A percentile compares a stretch with the other conserved stretches of the same genome.
Evolutionary conservation across 257 asterid genomes (phyloP).

Genomic region (Forsythia suspensa): DNA sequence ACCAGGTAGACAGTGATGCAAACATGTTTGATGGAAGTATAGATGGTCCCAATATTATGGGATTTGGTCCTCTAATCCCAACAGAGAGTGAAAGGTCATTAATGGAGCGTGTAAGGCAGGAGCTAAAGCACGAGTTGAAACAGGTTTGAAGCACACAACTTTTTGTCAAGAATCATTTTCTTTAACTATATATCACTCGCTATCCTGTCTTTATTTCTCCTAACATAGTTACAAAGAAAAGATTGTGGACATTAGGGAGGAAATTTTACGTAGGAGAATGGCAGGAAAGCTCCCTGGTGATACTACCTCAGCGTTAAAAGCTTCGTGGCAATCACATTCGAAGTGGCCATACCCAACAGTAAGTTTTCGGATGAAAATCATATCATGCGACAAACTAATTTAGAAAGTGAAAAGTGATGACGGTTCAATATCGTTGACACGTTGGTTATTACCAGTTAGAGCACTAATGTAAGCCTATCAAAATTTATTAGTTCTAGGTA

Average conservation of each 20-base stretch:
- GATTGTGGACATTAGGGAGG: conserved; percentile 61
- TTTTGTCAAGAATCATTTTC: neutral
- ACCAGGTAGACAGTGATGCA: conserved; percentile 43
- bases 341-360: conserved; percentile 72
- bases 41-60: conserved; percentile 45
- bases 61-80: conserved; percentile 54
- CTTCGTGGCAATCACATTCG: conserved; percentile 62
- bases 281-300: conserved; percentile 69
- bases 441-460: neutral
- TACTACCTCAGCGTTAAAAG: conserved; percentile 53
- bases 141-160: conserved; percentile 26
- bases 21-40: conserved; percentile 45
- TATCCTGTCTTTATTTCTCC: neutral
- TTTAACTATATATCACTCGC: neutral
- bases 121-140: conserved; percentile 54
- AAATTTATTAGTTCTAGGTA: neutral
- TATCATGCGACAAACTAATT: neutral
- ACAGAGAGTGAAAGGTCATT: conserved; percentile 57
- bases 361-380: neutral
- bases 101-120: conserved; percentile 68
- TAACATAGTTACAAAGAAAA: conserved; percentile 59
- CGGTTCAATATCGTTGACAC: neutral
- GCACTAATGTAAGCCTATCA: neutral
- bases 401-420: neutral
- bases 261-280: conserved; percentile 58